These are phyloP conservation scores for Euphorbia lathyris DNA, from an alignment of 345 rosid genomes.

Conservation along the genomic window DNA sequence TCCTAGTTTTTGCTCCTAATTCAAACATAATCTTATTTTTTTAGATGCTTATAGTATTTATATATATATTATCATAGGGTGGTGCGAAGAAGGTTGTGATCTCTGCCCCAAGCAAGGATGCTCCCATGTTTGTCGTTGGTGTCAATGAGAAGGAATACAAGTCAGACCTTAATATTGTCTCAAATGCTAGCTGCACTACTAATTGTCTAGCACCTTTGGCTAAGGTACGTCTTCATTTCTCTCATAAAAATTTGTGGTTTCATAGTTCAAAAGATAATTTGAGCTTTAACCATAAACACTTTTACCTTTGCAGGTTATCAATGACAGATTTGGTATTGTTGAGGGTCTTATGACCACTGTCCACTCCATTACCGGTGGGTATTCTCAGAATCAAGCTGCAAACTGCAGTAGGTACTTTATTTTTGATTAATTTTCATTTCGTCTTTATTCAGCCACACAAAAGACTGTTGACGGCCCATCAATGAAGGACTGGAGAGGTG, in stretches of 20 bases:
- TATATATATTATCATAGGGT: conserved; percentile 34
- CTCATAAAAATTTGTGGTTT: background rate
- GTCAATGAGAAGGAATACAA: conserved; percentile 61
- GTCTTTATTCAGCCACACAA: conserved; percentile 39
- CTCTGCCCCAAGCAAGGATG: conserved; percentile 64
- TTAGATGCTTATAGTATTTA: background rate
- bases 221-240: conserved; percentile 35
- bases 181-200: conserved; percentile 81
- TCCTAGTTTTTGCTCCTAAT: background rate
- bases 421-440: background rate
- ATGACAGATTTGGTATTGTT: conserved; percentile 59
- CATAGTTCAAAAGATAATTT: background rate
- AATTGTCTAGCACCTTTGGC: conserved; percentile 77
- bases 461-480: no score
- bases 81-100: conserved; percentile 69
- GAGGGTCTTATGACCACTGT: no score
- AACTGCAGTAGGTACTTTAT: background rate
- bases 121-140: conserved; percentile 76
- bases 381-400: background rate
- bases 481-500: no score
- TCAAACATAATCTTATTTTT: background rate
- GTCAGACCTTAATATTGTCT: conserved; percentile 45
- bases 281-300: background rate
- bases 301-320: conserved; percentile 38
- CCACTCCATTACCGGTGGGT: conserved; percentile 58